Evolutionary conservation across 768 basidiomycete species (phyloP), one percentile per base, ranked within the genome.

Genomic region (Pleurotus salmoneostramineus): DNA sequence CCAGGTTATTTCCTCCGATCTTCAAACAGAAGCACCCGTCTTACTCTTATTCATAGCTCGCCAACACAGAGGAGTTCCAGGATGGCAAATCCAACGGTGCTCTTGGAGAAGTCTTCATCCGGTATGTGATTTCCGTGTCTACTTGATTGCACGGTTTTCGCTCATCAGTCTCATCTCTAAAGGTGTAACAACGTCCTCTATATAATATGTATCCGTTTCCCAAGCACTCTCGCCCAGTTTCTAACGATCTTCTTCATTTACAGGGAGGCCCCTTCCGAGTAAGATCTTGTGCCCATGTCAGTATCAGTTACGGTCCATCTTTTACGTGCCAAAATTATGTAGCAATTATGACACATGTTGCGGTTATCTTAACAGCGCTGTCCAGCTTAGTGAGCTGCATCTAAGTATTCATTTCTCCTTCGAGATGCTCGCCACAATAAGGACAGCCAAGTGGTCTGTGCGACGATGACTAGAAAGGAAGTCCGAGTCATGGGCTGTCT

Each of bases 11-110:
- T 51, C 56, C 8, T 15, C 6, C 52, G 40, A 32, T 35, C 31
- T 57, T 54, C 47, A 37, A 40, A 34, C 58, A 27, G 3, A 40
- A 50, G 33, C 10, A 35, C n/a, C 50, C 37, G 36, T 27, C 51
- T 55, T 32, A 56, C 56, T 52, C 15, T 55, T 14, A 3, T 33
- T 4, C n/a, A 4, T 63, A 99, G 96, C 81, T 99, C 54, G 96
- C 95, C n/a, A 98, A 98, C 72, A 95, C 97, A 2, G 97, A 98
- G 72, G 97, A 99, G 71, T 96, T 89, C 65, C 95, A 98, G 71
- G 92, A 97, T 64, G 96, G 95, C 21, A 84, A 92, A 72, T 95
- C 93, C 6, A 97, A 92, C 61, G 97, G 97, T 35, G 88, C 95
- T 1, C 78, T 99, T n/a, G 97, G 97, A 63, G 97, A 99, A 74